A percentile compares a stretch with the other conserved stretches of the same genome.
Conservation (phyloP, 352 stramenopile species). For the Globisporangium uncinulatum region DNA sequence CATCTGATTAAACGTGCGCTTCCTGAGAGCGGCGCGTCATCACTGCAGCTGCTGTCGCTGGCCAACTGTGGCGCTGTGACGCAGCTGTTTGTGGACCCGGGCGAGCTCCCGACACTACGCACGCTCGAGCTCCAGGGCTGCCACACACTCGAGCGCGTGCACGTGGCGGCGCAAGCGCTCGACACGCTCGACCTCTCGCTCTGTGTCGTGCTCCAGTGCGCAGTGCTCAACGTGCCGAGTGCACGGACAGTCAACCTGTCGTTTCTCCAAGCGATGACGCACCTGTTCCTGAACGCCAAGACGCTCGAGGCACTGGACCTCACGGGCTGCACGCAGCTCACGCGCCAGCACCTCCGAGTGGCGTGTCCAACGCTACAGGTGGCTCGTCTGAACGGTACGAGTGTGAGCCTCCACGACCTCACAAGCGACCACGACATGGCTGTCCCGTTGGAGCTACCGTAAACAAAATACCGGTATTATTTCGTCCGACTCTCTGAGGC, state of each 20-base stretch:
- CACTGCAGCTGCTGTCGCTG: constrained; percentile 30
- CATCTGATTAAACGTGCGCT: constrained; percentile 44
- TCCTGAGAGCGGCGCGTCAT: constrained; percentile 4
- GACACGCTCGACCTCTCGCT: constrained; percentile 32
- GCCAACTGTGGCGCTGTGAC: constrained; percentile 47
- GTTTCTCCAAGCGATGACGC: constrained; percentile 51
- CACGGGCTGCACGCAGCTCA: constrained; percentile 35
- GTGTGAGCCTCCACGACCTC: constrained; percentile 33
- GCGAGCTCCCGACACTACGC: constrained; percentile 40
- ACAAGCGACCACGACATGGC: constrained; percentile 12
- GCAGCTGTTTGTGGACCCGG: constrained; percentile 47
- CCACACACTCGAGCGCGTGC: constrained; percentile 42
- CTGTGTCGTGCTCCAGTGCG: constrained; percentile 36
- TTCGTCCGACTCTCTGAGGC: no score
- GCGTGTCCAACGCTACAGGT: constrained; percentile 34
- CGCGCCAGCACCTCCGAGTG: constrained; percentile 24
- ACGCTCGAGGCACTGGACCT: constrained; percentile 39
- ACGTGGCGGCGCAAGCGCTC: constrained; percentile 45
- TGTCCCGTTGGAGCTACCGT: background rate
- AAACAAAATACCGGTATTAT: no score
- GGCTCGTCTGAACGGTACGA: constrained; percentile 38
- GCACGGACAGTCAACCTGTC: constrained; percentile 42
- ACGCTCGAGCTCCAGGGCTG: constrained; percentile 38
- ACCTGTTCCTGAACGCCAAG: constrained; percentile 44
- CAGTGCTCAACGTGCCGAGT: constrained; percentile 38